phyloP scores from a whole-genome alignment of 1,139 yeast species.

The Lodderomyces theae region DNA sequence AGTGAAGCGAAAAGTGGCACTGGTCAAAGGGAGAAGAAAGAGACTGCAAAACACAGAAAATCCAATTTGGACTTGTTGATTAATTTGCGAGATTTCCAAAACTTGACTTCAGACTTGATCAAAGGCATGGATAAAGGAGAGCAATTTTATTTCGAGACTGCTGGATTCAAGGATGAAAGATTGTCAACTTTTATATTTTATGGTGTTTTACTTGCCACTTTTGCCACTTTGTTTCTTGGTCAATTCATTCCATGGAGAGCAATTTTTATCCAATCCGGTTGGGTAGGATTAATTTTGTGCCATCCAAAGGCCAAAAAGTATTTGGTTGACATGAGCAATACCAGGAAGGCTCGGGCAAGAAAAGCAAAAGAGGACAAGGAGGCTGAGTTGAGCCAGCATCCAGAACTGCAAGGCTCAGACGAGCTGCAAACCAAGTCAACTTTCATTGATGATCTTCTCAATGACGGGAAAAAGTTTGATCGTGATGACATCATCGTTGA shows the following conservation, averaged over 20 bases:
- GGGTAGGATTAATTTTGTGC: slow-evolving; percentile 48
- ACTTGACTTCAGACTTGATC: slow-evolving; percentile 57
- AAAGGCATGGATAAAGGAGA: slow-evolving; percentile 53
- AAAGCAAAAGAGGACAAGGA: background rate
- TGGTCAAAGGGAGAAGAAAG: slow-evolving; percentile 16
- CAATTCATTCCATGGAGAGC: slow-evolving; percentile 66
- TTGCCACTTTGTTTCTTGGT: slow-evolving; percentile 50
- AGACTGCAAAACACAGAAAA: slow-evolving; percentile 25
- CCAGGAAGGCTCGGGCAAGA: slow-evolving; percentile 9
- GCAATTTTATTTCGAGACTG: slow-evolving; percentile 56
- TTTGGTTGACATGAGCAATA: slow-evolving; percentile 19
- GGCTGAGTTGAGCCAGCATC: background rate
- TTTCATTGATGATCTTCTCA: background rate
- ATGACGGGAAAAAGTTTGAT: slow-evolving; percentile 24
- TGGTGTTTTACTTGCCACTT: slow-evolving; percentile 33
- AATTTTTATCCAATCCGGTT: slow-evolving; percentile 53
- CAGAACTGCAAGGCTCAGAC: background rate
- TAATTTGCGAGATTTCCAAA: slow-evolving; percentile 62
- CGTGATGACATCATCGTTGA: slow-evolving; percentile 59
- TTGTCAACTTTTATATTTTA: slow-evolving; percentile 56
- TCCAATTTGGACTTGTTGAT: slow-evolving; percentile 45
- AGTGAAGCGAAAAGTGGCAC: slow-evolving; percentile 6
- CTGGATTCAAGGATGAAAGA: slow-evolving; percentile 71
- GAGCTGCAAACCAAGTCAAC: background rate
- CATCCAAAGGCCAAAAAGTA: slow-evolving; percentile 56